Evolutionary conservation across 495 filamentous ascomycete species (phyloP).

Genomic region (Glarea lozoyensis): DNA sequence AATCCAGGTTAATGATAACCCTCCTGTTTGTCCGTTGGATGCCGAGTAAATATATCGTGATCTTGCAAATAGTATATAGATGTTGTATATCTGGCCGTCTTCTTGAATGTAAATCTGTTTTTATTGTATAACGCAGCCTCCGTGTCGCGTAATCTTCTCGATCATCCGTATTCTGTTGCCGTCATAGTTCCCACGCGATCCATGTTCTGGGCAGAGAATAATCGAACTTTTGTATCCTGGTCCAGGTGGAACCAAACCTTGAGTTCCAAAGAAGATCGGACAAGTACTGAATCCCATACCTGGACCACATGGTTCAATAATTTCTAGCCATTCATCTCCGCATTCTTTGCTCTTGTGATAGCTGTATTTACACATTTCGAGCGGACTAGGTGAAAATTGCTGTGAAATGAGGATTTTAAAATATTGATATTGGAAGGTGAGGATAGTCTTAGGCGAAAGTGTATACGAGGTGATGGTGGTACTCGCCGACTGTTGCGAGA

Average conservation of each 20-base stretch:
- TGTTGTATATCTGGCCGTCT: no score
- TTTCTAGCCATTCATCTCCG: not conserved
- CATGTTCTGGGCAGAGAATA: slow-evolving; percentile 3
- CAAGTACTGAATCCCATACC: not conserved
- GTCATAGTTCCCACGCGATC: slow-evolving; percentile 6
- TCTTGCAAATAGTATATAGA: no score
- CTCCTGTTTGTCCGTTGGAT: slow-evolving; percentile 54
- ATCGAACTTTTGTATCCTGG: no score
- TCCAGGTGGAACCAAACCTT: not conserved
- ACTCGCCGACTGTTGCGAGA: no score
- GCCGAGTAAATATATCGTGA: no score
- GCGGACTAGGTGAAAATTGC: no score
- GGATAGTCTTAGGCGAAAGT: no score
- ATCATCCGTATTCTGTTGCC: slow-evolving; percentile 9
- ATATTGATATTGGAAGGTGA: no score
- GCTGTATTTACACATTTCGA: not conserved
- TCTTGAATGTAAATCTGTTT: no score
- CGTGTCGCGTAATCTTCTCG: not conserved
- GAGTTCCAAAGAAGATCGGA: not conserved
- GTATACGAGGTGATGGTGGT: no score
- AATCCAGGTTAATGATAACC: slow-evolving; percentile 73
- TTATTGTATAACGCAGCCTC: not conserved
- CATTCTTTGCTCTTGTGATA: not conserved
- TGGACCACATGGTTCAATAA: not conserved
- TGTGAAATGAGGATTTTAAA: no score